Evolutionary conservation across 2,329 filamentous ascomycete genomes (phyloP).

Genomic region (Apiospora aurea): DNA sequence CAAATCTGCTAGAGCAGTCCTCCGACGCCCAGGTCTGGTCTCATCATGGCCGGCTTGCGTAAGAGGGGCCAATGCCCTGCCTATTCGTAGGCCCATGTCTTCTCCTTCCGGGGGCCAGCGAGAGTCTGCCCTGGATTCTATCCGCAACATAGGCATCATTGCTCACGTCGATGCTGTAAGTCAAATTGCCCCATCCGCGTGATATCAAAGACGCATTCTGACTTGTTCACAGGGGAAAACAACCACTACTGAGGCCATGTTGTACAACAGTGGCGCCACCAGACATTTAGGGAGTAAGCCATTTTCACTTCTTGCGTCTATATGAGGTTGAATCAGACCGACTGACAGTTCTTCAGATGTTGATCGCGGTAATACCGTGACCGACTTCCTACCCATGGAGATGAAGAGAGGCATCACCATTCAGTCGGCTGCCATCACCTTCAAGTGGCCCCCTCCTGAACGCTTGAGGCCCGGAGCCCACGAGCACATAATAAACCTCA

Average conservation of each 20-base stretch:
- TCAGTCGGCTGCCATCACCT: constrained; percentile 95
- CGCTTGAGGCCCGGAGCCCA: constrained; percentile 37
- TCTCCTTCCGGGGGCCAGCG: constrained; percentile 33
- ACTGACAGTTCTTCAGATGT: constrained; percentile 66
- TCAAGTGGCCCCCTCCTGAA: constrained; percentile 77
- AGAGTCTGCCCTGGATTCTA: constrained; percentile 61
- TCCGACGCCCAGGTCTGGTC: constrained; percentile 34
- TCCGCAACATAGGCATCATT: constrained; percentile 97
- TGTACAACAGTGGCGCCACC: constrained; percentile 93
- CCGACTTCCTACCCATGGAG: constrained; percentile 94
- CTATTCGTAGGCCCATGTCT: constrained; percentile 30
- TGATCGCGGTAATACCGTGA: constrained; percentile 95
- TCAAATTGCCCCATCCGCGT: constrained; percentile 24
- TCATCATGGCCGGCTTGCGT: constrained; percentile 31
- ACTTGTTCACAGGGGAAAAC: constrained; percentile 75
- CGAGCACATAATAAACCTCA: constrained; percentile 76
- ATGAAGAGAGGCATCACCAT: constrained; percentile 94
- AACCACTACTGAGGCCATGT: constrained; percentile 98
- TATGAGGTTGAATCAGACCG: neutral
- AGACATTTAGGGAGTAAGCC: constrained; percentile 76
- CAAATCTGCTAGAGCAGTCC: constrained; percentile 35
- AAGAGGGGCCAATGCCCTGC: constrained; percentile 25
- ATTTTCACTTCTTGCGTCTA: neutral
- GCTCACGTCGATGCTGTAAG: constrained; percentile 92
- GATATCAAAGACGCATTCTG: neutral